A percentile compares a stretch with the other conserved stretches of the same genome.
Conservation (phyloP, 1,284 basidiomycete genomes). For the Pyrrhoderma lamaoense region DNA sequence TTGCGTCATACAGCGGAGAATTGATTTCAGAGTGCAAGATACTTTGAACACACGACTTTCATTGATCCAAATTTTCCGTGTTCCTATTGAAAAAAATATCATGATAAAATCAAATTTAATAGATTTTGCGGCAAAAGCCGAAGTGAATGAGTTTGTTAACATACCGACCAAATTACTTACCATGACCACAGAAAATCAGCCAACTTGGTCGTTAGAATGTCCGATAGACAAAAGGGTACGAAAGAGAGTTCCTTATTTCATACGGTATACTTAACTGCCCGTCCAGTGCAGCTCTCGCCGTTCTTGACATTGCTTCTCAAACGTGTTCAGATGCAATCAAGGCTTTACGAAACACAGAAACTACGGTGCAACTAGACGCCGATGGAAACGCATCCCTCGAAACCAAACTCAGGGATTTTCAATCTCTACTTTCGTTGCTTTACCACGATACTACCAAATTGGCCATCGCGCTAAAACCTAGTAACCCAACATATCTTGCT, state of each 20-base stretch:
- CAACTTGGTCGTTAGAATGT: conserved; percentile 7
- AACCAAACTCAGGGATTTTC: conserved; percentile 35
- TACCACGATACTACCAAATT: conserved; percentile 57
- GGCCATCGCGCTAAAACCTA: conserved; percentile 56
- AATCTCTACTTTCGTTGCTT: conserved; percentile 55
- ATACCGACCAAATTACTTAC: too few relatives aligned
- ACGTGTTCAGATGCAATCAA: conserved; percentile 12
- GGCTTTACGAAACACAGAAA: conserved; percentile 9
- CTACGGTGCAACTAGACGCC: neutral
- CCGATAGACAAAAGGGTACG: conserved; percentile 14
- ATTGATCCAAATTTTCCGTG: too few relatives aligned
- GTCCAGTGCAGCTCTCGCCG: conserved; percentile 11
- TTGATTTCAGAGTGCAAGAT: too few relatives aligned
- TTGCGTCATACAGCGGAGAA: too few relatives aligned
- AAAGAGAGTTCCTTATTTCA: neutral
- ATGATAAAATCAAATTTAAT: too few relatives aligned
- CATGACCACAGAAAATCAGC: neutral
- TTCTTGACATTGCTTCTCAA: conserved; percentile 8
- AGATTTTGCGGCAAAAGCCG: too few relatives aligned
- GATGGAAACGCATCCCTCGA: conserved; percentile 9
- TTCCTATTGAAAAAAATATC: too few relatives aligned
- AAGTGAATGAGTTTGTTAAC: too few relatives aligned
- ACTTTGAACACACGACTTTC: too few relatives aligned
- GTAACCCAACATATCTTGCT: conserved; percentile 48
- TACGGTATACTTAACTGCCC: neutral